Evolutionary conservation across 257 asterid genomes (phyloP).

Genomic region (Fraxinus americana): DNA sequence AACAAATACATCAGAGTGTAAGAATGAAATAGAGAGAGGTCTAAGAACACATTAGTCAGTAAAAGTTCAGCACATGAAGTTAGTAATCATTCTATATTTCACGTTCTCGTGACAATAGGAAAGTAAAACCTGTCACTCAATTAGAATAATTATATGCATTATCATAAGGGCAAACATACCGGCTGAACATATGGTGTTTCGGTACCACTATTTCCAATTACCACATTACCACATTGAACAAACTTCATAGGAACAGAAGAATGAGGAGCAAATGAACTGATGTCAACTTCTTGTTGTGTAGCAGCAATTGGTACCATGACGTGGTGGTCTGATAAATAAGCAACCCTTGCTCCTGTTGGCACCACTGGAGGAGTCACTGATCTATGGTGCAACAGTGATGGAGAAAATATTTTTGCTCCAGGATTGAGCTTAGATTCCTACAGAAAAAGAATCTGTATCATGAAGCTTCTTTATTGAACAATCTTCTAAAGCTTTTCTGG

Average conservation of each 20-base stretch:
- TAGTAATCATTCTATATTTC: neutral
- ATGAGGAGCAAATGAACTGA: conserved; percentile 38
- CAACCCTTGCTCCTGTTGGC: conserved; percentile 44
- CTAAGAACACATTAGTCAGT: conserved; percentile 13
- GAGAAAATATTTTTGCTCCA: conserved; percentile 76
- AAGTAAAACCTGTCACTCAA: neutral
- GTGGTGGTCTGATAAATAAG: conserved; percentile 43
- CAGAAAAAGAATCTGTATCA: conserved; percentile 7
- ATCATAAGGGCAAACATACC: conserved; percentile 42
- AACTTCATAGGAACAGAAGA: conserved; percentile 61
- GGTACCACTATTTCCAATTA: conserved; percentile 48
- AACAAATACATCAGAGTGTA: conserved; percentile 1
- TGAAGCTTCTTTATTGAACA: conserved; percentile 18
- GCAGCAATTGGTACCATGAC: conserved; percentile 44
- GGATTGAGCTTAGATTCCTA: conserved; percentile 86
- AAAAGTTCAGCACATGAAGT: neutral
- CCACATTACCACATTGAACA: conserved; percentile 42
- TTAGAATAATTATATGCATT: neutral
- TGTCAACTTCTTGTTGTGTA: conserved; percentile 57
- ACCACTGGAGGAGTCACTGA: conserved; percentile 53
- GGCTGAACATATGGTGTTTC: conserved; percentile 61
- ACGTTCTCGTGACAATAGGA: conserved; percentile 27
- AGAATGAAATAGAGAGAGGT: neutral
- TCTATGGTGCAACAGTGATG: conserved; percentile 55
- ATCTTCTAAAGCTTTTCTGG: neutral